Evolutionary conservation across 2,329 filamentous ascomycete species (phyloP).

Genomic region (Beauveria rudraprayagi): DNA sequence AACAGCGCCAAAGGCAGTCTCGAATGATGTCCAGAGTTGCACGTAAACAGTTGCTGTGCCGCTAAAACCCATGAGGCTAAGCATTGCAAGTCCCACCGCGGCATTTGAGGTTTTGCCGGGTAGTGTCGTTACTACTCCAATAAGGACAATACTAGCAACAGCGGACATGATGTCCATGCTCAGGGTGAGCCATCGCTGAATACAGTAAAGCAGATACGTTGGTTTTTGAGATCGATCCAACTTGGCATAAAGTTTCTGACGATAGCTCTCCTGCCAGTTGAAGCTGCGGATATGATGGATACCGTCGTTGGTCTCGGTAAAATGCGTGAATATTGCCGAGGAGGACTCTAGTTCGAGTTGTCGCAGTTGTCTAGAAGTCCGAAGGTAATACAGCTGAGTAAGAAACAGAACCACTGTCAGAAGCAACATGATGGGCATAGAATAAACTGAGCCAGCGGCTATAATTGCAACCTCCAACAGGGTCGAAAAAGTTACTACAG

Average conservation of each 20-base stretch:
- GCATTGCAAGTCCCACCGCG: neutral
- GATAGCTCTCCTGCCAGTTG: slow-evolving; percentile 21
- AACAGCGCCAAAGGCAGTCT: too few relatives aligned
- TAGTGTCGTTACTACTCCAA: slow-evolving; percentile 25
- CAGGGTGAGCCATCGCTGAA: slow-evolving; percentile 38
- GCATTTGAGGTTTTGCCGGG: neutral
- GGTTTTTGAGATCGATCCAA: slow-evolving; percentile 24
- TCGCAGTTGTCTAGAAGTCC: slow-evolving; percentile 47
- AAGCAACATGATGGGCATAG: slow-evolving; percentile 31
- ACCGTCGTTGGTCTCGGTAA: slow-evolving; percentile 27
- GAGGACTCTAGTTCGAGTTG: slow-evolving; percentile 45
- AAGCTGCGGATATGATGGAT: slow-evolving; percentile 20
- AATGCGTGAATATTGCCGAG: slow-evolving; percentile 33
- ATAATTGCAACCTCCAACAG: slow-evolving; percentile 24
- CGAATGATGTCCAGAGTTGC: neutral
- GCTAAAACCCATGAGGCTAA: too few relatives aligned
- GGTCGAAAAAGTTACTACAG: neutral
- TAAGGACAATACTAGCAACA: slow-evolving; percentile 23
- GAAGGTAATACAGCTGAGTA: slow-evolving; percentile 25
- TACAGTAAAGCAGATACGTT: slow-evolving; percentile 31
- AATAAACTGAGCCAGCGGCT: neutral
- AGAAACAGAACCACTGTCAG: slow-evolving; percentile 8
- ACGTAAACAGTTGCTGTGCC: neutral
- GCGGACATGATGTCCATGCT: slow-evolving; percentile 29
- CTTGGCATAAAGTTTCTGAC: slow-evolving; percentile 33